phyloP scores from a whole-genome alignment of 164 flowering plant genomes.

The Nymphaea thermarum region DNA sequence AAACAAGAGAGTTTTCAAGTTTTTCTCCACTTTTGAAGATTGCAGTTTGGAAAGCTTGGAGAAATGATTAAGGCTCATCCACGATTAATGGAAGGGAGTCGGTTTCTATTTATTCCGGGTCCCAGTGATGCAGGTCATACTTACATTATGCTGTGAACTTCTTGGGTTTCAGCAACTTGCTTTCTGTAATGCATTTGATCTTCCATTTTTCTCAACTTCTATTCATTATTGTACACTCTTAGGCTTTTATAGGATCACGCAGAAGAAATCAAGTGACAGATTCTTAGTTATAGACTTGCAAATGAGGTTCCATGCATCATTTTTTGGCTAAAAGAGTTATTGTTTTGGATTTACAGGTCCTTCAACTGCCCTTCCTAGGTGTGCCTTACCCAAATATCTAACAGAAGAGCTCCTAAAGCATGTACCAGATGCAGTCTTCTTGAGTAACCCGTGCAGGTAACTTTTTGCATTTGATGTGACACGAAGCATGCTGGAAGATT shows the following conservation, averaged over 20 bases:
- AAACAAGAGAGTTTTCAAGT: background rate
- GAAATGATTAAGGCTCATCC: constrained; percentile 66
- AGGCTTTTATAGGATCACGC: too few species aligned
- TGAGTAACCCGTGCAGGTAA: constrained; percentile 95
- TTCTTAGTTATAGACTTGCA: too few species aligned
- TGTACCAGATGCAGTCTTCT: constrained; percentile 63
- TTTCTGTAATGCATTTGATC: background rate
- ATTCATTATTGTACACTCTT: background rate
- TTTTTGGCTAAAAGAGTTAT: background rate
- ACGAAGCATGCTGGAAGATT: background rate
- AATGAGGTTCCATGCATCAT: background rate
- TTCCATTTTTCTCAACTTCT: background rate
- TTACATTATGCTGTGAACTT: background rate
- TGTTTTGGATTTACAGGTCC: constrained; percentile 43
- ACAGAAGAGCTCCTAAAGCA: constrained; percentile 65
- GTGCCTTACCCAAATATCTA: constrained; percentile 64
- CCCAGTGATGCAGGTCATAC: constrained; percentile 83
- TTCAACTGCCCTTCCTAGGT: constrained; percentile 72
- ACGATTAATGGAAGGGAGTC: constrained; percentile 57
- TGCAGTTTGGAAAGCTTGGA: constrained; percentile 81
- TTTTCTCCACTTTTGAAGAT: constrained; percentile 27
- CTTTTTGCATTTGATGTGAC: background rate
- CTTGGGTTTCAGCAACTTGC: background rate
- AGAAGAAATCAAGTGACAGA: too few species aligned
- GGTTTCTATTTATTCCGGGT: constrained; percentile 87